These are phyloP conservation scores for Epichloe festucae DNA, from an alignment of 2,329 filamentous ascomycete genomes.

Conservation along the genomic window DNA sequence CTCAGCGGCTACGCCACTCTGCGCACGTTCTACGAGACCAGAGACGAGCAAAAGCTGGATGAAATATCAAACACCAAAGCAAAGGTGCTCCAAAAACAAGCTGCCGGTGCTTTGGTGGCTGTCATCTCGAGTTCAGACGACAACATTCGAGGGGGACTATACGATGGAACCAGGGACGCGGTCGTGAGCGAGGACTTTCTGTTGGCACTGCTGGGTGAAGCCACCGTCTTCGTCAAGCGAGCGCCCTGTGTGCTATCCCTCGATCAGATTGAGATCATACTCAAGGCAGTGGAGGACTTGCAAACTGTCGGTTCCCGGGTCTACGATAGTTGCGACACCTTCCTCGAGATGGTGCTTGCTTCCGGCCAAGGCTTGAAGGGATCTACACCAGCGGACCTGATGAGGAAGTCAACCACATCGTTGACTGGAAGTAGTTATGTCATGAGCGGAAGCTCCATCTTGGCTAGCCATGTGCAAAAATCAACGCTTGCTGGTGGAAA, in stretches of 20 bases:
- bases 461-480: conserved; percentile 49
- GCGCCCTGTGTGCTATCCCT: conserved; percentile 43
- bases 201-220: conserved; percentile 71
- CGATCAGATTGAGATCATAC: conserved; percentile 59
- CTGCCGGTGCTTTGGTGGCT: conserved; percentile 64
- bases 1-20: conserved; percentile 88
- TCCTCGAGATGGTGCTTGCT: conserved; percentile 62
- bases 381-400: conserved; percentile 50
- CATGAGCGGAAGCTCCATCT: conserved; percentile 61
- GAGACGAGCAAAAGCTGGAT: conserved; percentile 40
- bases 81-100: conserved; percentile 49
- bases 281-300: conserved; percentile 69
- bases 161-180: conserved; percentile 65
- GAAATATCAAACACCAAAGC: conserved; percentile 26
- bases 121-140: conserved; percentile 78
- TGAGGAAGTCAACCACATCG: conserved; percentile 44
- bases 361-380: conserved; percentile 51
- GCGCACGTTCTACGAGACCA: conserved; percentile 78
- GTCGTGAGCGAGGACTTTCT: conserved; percentile 84
- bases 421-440: conserved; percentile 50
- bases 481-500: conserved; percentile 43
- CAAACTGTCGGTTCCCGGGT: conserved; percentile 63
- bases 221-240: conserved; percentile 60
- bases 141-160: conserved; percentile 81
- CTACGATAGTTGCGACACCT: conserved; percentile 63